These are phyloP conservation scores for Chamaenerion angustifolium DNA, from an alignment of 345 rosid genomes.

Conservation along the genomic window DNA sequence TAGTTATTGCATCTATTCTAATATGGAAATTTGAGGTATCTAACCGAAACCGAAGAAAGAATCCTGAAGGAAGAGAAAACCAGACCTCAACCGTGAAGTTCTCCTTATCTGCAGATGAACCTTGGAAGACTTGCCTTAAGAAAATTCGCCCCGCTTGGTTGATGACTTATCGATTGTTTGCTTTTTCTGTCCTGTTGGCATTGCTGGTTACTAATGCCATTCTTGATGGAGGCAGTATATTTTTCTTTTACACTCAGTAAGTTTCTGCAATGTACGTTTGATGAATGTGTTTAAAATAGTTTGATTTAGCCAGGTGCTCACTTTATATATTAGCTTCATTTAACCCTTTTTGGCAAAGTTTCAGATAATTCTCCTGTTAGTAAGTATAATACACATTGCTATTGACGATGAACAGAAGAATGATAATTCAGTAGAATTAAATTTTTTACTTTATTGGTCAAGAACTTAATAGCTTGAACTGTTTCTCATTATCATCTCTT, in stretches of 20 bases:
- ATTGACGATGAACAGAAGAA: no score
- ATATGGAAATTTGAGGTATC: conserved; percentile 60
- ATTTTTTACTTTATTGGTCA: no score
- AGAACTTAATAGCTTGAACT: no score
- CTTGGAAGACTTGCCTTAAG: conserved; percentile 61
- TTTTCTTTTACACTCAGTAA: conserved; percentile 92
- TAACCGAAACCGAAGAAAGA: conserved; percentile 14
- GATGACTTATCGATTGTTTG: conserved; percentile 41
- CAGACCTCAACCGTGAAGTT: conserved; percentile 16
- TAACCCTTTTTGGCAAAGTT: no score
- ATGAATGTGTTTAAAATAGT: not conserved
- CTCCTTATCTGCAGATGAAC: conserved; percentile 40
- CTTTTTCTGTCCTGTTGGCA: conserved; percentile 41
- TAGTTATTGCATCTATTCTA: conserved; percentile 38
- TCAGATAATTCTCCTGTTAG: conserved; percentile 1
- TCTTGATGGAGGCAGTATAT: conserved; percentile 51
- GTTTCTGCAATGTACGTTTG: conserved; percentile 14
- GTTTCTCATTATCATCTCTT: not conserved
- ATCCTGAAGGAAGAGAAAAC: conserved; percentile 20
- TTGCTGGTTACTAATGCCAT: conserved; percentile 40
- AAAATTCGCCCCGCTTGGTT: conserved; percentile 65
- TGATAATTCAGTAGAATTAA: no score
- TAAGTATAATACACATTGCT: not conserved
- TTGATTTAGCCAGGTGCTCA: no score
- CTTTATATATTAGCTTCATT: no score